Percentiles rank a stretch among this genome's conserved stretches.
Evolutionary conservation across 352 stramenopile species (phyloP).

Genomic region (Phytophthora pistaciae): DNA sequence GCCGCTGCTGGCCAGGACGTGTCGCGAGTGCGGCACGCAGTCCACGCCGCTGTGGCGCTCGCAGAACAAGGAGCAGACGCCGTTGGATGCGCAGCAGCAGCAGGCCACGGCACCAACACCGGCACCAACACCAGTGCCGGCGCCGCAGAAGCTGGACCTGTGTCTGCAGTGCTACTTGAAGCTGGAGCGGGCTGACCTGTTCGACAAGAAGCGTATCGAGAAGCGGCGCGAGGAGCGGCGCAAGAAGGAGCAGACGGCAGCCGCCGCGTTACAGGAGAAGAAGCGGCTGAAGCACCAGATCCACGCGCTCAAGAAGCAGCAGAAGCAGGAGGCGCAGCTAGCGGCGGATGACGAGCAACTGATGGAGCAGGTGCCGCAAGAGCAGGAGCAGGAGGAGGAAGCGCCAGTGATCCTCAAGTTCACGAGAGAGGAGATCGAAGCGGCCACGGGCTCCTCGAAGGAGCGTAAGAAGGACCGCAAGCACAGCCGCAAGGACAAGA

Average conservation of each 20-base stretch:
- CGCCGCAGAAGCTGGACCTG: constrained; percentile 47
- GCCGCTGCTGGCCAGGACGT: constrained; percentile 40
- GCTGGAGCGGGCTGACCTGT: constrained; percentile 70
- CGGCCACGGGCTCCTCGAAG: constrained; percentile 29
- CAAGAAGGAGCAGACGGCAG: constrained; percentile 32
- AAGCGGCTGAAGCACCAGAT: constrained; percentile 59
- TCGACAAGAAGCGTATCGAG: constrained; percentile 61
- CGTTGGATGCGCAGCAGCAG: too few relatives aligned
- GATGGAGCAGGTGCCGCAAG: not conserved
- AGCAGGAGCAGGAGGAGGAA: constrained; percentile 6
- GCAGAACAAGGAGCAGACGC: constrained; percentile 18
- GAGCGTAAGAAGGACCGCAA: constrained; percentile 72
- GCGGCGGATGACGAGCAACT: constrained; percentile 18
- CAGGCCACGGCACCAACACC: too few relatives aligned
- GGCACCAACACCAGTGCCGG: constrained; percentile 1
- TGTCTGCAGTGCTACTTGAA: constrained; percentile 81
- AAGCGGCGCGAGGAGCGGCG: constrained; percentile 44
- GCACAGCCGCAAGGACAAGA: constrained; percentile 60
- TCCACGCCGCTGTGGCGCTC: constrained; percentile 73
- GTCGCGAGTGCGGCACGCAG: constrained; percentile 63
- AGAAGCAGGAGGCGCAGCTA: constrained; percentile 65
- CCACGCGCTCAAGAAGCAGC: constrained; percentile 68
- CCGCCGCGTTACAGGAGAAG: constrained; percentile 41
- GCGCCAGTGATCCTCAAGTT: constrained; percentile 41
- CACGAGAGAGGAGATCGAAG: constrained; percentile 48